Conservation (phyloP, 306 rosid genomes). For the Phaseolus lunatus region DNA sequence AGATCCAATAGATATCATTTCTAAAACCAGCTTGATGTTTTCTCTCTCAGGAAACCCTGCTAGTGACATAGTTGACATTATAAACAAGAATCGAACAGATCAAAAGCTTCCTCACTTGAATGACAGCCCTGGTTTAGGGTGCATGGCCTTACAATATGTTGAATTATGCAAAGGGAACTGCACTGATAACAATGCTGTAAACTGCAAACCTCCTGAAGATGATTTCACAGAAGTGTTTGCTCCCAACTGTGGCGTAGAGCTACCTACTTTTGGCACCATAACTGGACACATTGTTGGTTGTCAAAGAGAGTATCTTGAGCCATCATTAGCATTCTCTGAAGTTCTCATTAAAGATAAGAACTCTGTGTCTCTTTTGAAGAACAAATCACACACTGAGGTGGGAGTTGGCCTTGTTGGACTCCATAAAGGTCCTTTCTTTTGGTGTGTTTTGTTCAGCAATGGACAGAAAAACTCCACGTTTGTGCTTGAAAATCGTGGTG, state of each 20-base stretch:
- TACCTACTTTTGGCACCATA: constrained; percentile 82
- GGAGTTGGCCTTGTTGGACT: constrained; percentile 81
- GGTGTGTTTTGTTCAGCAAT: constrained; percentile 81
- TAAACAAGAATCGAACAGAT: constrained; percentile 80
- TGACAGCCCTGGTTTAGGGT: constrained; percentile 87
- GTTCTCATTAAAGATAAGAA: constrained; percentile 64
- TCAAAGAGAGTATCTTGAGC: constrained; percentile 71
- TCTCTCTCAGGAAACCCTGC: constrained; percentile 86
- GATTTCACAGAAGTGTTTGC: constrained; percentile 91
- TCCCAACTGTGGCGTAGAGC: constrained; percentile 91
- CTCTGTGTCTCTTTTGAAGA: constrained; percentile 60
- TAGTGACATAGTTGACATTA: constrained; percentile 69
- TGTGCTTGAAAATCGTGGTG: constrained; percentile 83
- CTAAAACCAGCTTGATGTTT: constrained; percentile 1
- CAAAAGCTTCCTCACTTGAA: constrained; percentile 66
- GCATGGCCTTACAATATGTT: constrained; percentile 90
- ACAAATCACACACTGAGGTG: constrained; percentile 80
- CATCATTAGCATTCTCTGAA: constrained; percentile 61
- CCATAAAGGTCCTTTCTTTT: constrained; percentile 78
- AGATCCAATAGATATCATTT: background rate
- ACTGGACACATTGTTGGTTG: constrained; percentile 77
- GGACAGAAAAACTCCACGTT: constrained; percentile 76
- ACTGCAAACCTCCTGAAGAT: constrained; percentile 83
- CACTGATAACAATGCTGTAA: constrained; percentile 59
- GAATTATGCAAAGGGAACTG: constrained; percentile 83